These are phyloP conservation scores for Oldenlandia corymbosa DNA, from an alignment of 257 asterid genomes.

Conservation along the genomic window DNA sequence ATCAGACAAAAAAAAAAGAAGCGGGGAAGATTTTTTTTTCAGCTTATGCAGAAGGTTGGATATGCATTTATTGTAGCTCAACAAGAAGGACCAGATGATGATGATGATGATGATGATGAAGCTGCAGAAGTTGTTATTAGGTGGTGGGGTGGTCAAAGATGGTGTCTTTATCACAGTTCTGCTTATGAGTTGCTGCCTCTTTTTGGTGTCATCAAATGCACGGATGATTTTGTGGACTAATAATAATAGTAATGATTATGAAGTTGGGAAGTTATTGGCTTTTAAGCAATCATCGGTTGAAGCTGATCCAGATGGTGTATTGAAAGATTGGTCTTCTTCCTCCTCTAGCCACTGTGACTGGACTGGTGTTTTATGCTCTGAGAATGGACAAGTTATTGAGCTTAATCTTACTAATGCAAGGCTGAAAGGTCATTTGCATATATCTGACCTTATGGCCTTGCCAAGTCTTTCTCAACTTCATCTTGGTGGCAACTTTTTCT, in stretches of 20 bases:
- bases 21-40: no score
- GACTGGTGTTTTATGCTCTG: slow-evolving; percentile 71
- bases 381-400: slow-evolving; percentile 39
- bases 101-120: not conserved
- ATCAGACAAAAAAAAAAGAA: not conserved
- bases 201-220: slow-evolving; percentile 38
- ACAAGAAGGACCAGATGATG: slow-evolving; percentile 32
- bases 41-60: slow-evolving; percentile 31
- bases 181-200: slow-evolving; percentile 30
- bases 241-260: slow-evolving; percentile 22
- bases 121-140: slow-evolving; percentile 7
- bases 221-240: slow-evolving; percentile 24
- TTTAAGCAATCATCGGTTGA: slow-evolving; percentile 63
- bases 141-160: slow-evolving; percentile 28
- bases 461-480: slow-evolving; percentile 40
- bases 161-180: slow-evolving; percentile 29
- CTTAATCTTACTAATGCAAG: slow-evolving; percentile 62
- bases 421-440: slow-evolving; percentile 47
- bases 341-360: slow-evolving; percentile 61
- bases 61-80: slow-evolving; percentile 16
- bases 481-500: slow-evolving; percentile 60
- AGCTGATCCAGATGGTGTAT: slow-evolving; percentile 55
- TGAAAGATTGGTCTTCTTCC: slow-evolving; percentile 53
- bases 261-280: slow-evolving; percentile 40
- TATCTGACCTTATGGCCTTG: slow-evolving; percentile 51